Base-by-base conservation (phyloP, 805 yeast genomes). In the Tetrapisispora fleetii region DNA sequence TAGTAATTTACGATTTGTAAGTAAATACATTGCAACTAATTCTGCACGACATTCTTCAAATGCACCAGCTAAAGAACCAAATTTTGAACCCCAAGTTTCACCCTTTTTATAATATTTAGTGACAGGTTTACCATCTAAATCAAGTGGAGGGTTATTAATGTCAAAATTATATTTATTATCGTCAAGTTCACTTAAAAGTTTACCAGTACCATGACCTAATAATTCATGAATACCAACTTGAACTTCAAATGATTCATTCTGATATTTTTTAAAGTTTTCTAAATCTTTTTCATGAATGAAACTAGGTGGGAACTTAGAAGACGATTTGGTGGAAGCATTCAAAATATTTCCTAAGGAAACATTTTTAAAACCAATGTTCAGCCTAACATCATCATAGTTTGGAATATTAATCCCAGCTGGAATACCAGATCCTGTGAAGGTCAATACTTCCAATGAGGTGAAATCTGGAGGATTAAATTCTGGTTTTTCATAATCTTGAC, bases 401-500 rank as follows among this genome's bases (percentile, higher is more conserved):
- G 96, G 96, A 54, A 88, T 85, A 62, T 88, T 88, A 64, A 88
- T 88, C 47, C 96, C 96, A 0, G 95, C 95, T 16, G 96, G 96
- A 46, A 85, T 80, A 43, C 95, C 95, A 36, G 89, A 79, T 3
- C 95, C 91, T 0, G 95, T 86, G 72, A 88, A 87, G 1, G 95
- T 84, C 59, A 88, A 71, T 3, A 88, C 95, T 67, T 88, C 96
- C 57, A 88, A 73, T 1, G 95, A 85, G 4, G 95, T 86, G 68
- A 88, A 88, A 67, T 88, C 96, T 19, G 96, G 96, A 24, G 96
- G 91, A 44, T 86, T 82, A 66, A 88, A 88, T n/a, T 61, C 74
- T 61, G 85, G 93, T 66, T 88, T 88, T 66, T 88, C 96, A 61
- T 73, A 87, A 22, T 74, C 77, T 49, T 70, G 63, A 50, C 75